A percentile compares a stretch with the other conserved stretches of the same genome.
phyloP scores from a whole-genome alignment of 2,329 filamentous ascomycete genomes.

The Domatiomyces catenatus region DNA sequence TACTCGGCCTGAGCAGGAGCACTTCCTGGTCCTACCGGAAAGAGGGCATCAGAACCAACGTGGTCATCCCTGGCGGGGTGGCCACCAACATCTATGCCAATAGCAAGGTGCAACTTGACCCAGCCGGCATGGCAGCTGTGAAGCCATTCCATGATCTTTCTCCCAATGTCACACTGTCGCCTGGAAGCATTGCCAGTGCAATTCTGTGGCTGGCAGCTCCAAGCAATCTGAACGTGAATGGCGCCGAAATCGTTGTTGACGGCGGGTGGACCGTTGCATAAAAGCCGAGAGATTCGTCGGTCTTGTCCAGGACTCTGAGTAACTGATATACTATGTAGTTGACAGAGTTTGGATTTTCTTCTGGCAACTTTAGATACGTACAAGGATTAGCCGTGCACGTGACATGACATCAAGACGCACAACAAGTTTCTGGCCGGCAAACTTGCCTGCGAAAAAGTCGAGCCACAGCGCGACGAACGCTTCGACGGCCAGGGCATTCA shows the following conservation, averaged over 20 bases:
- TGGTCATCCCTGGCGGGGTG: conserved; percentile 40
- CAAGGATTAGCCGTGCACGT: no score
- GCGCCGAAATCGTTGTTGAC: neutral
- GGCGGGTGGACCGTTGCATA: neutral
- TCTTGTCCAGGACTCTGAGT: no score
- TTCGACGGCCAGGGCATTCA: neutral
- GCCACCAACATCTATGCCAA: conserved; percentile 35
- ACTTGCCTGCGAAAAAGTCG: neutral
- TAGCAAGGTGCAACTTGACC: neutral
- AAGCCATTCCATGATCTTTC: neutral
- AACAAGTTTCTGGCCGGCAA: neutral
- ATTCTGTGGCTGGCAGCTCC: neutral
- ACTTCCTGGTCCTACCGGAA: conserved; percentile 41
- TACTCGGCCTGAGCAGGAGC: conserved; percentile 41
- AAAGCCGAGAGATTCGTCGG: neutral
- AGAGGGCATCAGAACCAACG: conserved; percentile 39
- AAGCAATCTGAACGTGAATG: neutral
- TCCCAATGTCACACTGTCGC: neutral
- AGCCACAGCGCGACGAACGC: neutral
- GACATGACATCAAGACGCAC: neutral
- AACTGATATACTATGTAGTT: no score
- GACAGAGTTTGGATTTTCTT: no score
- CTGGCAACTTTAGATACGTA: no score
- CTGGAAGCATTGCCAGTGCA: neutral
- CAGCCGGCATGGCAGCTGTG: neutral